Evolutionary conservation across 257 asterid genomes (phyloP), one percentile per base, ranked within the genome.

Genomic region (Echites panduratus): DNA sequence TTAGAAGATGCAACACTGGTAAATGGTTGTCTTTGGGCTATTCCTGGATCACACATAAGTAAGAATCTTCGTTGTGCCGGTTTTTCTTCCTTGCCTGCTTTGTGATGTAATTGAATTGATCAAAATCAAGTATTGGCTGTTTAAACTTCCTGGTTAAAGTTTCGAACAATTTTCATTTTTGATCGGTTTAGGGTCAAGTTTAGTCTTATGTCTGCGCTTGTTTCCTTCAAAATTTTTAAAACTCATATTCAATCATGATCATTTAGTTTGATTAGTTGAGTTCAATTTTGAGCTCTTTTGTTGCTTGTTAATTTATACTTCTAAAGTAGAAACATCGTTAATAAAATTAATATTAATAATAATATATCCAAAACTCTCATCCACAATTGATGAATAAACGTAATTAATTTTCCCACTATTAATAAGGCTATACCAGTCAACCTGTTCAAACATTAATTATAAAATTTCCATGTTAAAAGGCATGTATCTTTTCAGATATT

Each of bases 11-110:
- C 97, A 73, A 90, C 96, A 22, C 67, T 82, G 52, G 75, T 74
- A 80, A 93, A 93, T 77, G 98, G 98, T 65, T 93, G 98, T 84
- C 85, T 93, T 68, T 93, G 98, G 98, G 96, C 96, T 82, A 88
- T 91, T 74, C 96, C 97, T 43, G 89, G 92, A 54, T 93, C 97
- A 69, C 97, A 91, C 50, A 88, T 84, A 87, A 81, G 98, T 90
- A 79, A 52, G 41, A 75, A 45, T 41, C 41, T 26, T n/a, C 58
- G 53, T 8, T 45, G 48, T 74, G 29, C 52, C 59, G 32, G 32
- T 52, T 77, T 49, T 44, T 27, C 59, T 78, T 64, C 14, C 40
- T 16, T 24, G 14, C 10, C 57, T 16, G 17, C 17, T 50, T 17
- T 4, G 57, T 16, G 57, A n/a, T 17, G 24, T 17, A 17, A 50